Conservation (phyloP, 176 grass and related monocot genomes). For the Carex myosuroides region DNA sequence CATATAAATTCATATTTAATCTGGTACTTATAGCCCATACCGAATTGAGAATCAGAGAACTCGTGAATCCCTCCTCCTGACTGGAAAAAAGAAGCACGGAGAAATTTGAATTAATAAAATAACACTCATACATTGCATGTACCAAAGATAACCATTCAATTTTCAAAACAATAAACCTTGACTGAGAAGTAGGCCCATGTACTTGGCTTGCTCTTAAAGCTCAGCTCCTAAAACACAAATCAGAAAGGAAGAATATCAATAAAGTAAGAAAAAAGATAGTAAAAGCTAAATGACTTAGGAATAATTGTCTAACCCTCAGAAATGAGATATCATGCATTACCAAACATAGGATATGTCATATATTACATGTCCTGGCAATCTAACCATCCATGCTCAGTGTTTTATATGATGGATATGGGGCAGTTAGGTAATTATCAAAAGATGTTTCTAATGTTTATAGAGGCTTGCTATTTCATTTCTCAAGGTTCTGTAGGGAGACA, state of each 20-base stretch:
- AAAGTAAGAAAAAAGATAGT: neutral
- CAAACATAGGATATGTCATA: neutral
- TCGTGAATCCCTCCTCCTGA: conserved; percentile 99
- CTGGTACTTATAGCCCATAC: conserved; percentile 32
- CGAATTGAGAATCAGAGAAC: conserved; percentile 98
- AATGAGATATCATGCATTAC: neutral
- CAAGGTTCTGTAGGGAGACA: neutral
- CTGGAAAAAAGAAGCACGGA: conserved; percentile 36
- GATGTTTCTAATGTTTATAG: neutral
- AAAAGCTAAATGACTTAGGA: neutral
- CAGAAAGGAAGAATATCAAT: neutral
- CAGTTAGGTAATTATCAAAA: neutral
- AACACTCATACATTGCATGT: neutral
- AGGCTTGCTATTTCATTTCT: neutral
- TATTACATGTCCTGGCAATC: neutral
- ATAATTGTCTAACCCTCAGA: neutral
- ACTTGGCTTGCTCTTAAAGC: conserved; percentile 99
- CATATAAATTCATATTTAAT: conserved; percentile 1
- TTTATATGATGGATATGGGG: neutral
- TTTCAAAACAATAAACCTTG: conserved; percentile 63
- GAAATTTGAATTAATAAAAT: conserved; percentile 11
- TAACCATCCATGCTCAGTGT: neutral
- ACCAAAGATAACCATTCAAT: neutral
- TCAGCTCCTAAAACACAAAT: conserved; percentile 66
- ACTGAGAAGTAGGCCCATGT: conserved; percentile 98